Base-by-base conservation (phyloP, 2,329 filamentous ascomycete genomes). In the Talaromyces rugulosus region DNA sequence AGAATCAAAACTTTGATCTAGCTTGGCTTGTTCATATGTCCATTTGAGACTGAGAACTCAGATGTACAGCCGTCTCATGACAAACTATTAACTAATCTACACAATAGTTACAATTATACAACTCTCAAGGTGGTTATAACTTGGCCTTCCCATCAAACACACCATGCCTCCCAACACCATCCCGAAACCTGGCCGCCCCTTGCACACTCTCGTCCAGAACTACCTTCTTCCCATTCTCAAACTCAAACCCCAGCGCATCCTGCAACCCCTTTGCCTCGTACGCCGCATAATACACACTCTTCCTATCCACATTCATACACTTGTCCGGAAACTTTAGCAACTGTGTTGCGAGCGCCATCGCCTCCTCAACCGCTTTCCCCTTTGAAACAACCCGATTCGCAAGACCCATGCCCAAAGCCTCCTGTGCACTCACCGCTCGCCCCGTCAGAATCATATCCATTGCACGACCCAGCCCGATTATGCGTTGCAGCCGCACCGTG, bases 371-470 rank as follows among this genome's bases (percentile, higher is more conserved):
- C 3, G 80, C 79, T 62, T 78, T 76, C 0, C 82, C 83, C 62
- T 80, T 81, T 0, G 77, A 74, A 1, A 85, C 82, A 0, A 85
- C 77, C 0, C 83, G 74, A 67, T 81, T 85, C 8, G 79, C 83
- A 7, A 86, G 72, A 0, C 83, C 83, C 73, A 85, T 83, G 0
- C 68, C 56, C 31, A 83, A 65, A 0, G 83, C 83, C 65, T 86
- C 83, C 18, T 76, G 66, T 0, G 83, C 83, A 0, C 64, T 65
- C 0, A 86, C 81, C 0, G 77, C 66, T 0, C 82, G 72, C 0
- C 84, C 83, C 0, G 84, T 86, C 5, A 86, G 71, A 16, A 85
- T 83, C 79, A 86, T 82, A 68, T 86, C 84, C 60, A 85, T 64
- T 0, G 84, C 83, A 2, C 82, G 69, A 0, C 82, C 82, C 0